phyloP scores from a whole-genome alignment of 1,284 basidiomycete species.

The Tetrapyrgos nigripes region DNA sequence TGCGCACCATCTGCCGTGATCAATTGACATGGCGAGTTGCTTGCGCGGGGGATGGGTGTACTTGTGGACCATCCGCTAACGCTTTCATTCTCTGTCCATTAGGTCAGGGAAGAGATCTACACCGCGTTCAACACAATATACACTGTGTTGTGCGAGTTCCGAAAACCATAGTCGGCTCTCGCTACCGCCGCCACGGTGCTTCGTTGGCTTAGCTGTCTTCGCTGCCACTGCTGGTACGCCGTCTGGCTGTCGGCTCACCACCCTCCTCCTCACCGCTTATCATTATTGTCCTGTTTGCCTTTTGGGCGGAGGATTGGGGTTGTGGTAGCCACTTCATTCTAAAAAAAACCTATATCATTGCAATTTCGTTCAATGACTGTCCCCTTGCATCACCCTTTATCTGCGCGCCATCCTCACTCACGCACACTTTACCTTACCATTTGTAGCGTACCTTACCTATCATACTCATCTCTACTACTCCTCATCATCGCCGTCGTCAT shows the following conservation, averaged over 20 bases:
- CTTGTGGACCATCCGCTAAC: conserved; percentile 48
- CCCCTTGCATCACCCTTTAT: neutral
- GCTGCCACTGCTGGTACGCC: neutral
- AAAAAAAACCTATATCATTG: conserved; percentile 8
- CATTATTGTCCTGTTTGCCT: conserved; percentile 2
- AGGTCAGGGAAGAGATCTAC: conserved; percentile 99
- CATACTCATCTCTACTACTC: neutral
- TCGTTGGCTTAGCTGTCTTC: conserved; percentile 2
- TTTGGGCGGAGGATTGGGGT: neutral
- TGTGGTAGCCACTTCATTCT: neutral
- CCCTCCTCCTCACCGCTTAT: conserved; percentile 5
- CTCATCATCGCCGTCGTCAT: too few relatives aligned
- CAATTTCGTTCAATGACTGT: neutral
- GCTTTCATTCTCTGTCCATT: conserved; percentile 38
- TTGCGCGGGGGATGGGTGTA: conserved; percentile 3
- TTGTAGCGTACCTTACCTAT: too few relatives aligned
- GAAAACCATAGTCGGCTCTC: conserved; percentile 68
- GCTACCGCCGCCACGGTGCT: neutral
- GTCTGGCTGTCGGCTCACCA: neutral
- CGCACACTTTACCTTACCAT: neutral
- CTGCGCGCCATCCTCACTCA: neutral
- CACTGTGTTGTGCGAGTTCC: conserved; percentile 90
- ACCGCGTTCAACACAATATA: conserved; percentile 99
- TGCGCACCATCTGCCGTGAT: neutral
- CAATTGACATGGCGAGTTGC: neutral